Base-by-base conservation (phyloP, 352 stramenopile species). In the Globisporangium nunn region DNA sequence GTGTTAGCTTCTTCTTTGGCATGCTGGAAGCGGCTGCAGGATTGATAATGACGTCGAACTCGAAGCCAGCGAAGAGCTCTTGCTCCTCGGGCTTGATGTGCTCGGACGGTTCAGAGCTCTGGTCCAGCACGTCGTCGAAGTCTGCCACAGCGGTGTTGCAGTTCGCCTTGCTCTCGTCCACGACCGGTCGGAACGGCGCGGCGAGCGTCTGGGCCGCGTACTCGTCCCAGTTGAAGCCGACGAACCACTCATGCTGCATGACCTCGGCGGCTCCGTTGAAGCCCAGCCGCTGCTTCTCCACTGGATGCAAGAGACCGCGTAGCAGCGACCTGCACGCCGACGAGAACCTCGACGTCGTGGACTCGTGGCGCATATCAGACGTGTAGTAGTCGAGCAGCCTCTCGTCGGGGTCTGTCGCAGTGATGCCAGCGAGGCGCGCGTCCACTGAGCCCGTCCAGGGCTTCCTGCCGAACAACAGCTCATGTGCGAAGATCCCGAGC, bases 101-200 rank as follows among this genome's bases (percentile, higher is more conserved):
- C 15, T 64, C 59, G 0, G 50, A 54, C 17, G 64, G 59, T 4
- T 55, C 41, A 0, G 64, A 71, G 52, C 73, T 85, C 15, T 74
- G 63, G 50, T 68, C 71, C 33, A 87, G 64, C 18, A 87, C 74
- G 48, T 89, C 76, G 48, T 89, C 76, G 30, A 87, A 86, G 43
- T 89, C 79, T 23, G 81, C 67, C 0, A 59, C 71, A 0, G 79
- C 74, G 10, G 79, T 86, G 64, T 89, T 58, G 57, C 74, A 86
- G 33, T 87, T 89, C 15, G 69, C 71, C 53, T 87, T 77, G 49
- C 70, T 74, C 47, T 83, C 69, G 57, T 86, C 71, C 0, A 89
- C 70, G 14, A 78, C 56, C 14, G 79, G 78, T 14, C 61, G 54
- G 50, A 89, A 85, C 4, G 78, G 75, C 4, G 74, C 58, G 3